phyloP scores from a whole-genome alignment of 1,139 yeast species.

The Kodamaea sp. region DNA sequence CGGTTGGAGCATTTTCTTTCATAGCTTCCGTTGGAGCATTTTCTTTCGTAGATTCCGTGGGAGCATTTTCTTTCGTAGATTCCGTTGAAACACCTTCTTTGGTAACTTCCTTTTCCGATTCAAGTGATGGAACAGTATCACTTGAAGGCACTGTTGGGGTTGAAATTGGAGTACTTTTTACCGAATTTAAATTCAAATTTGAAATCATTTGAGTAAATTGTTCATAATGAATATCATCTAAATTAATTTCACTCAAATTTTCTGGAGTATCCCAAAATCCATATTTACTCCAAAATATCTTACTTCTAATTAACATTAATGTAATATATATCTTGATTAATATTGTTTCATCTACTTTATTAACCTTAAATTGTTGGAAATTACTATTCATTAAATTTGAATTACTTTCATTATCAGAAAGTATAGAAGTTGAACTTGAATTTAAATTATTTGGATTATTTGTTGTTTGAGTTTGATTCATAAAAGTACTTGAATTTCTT shows the following conservation, averaged over 20 bases:
- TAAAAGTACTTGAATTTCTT: constrained; percentile 12
- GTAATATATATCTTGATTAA: constrained; percentile 21
- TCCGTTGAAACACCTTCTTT: not conserved
- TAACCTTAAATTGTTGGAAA: constrained; percentile 11
- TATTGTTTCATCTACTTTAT: constrained; percentile 19
- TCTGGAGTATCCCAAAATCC: constrained; percentile 59
- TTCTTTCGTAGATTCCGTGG: not conserved
- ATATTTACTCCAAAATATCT: constrained; percentile 77
- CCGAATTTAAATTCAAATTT: not conserved
- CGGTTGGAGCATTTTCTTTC: constrained; percentile 8
- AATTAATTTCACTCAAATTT: constrained; percentile 23
- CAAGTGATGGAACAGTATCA: constrained; percentile 3
- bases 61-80: constrained; percentile 7
- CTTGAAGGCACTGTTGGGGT: constrained; percentile 9
- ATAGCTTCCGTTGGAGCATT: constrained; percentile 1
- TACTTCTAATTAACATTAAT: constrained; percentile 32
- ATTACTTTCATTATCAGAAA: constrained; percentile 7
- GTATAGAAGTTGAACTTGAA: constrained; percentile 4
- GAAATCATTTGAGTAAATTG: constrained; percentile 13
- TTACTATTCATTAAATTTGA: constrained; percentile 10
- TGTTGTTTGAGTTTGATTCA: not conserved
- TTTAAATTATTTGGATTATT: not conserved
- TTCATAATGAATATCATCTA: constrained; percentile 15
- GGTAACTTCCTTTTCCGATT: not conserved
- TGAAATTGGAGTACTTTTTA: constrained; percentile 7